A percentile compares a stretch with the other conserved stretches of the same genome.
Conservation (phyloP, 805 yeast species). For the Cyberlindnera misumaiensis region DNA sequence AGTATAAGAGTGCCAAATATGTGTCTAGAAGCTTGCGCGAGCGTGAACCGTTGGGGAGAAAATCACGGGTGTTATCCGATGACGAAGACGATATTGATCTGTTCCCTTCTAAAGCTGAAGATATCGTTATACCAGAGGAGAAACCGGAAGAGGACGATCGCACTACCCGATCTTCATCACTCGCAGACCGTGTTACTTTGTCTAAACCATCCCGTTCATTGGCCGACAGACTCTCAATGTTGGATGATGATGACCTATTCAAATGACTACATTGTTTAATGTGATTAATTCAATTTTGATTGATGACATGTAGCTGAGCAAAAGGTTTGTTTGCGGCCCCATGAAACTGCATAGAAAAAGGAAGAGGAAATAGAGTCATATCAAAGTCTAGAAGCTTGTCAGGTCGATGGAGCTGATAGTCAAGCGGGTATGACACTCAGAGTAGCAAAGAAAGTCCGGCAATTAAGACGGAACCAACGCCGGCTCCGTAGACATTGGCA, state of each 20-base stretch:
- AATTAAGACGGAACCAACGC: constrained; percentile 39
- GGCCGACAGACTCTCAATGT: neutral
- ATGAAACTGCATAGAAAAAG: no score
- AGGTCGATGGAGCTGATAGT: no score
- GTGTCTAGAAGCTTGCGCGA: constrained; percentile 6
- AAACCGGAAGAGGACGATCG: neutral
- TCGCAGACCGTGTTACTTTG: no score
- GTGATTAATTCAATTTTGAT: neutral
- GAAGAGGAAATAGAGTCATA: no score
- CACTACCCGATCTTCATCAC: neutral
- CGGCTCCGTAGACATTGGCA: constrained; percentile 25
- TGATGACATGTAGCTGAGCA: neutral
- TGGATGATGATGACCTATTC: constrained; percentile 2
- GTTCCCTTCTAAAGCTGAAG: constrained; percentile 14
- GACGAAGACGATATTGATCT: constrained; percentile 15
- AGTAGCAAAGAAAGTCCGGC: constrained; percentile 45
- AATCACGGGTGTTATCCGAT: constrained; percentile 5
- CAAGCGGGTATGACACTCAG: constrained; percentile 14
- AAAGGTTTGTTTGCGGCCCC: no score
- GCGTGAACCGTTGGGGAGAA: constrained; percentile 15
- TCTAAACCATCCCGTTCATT: neutral
- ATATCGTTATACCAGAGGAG: neutral
- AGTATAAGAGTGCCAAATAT: neutral
- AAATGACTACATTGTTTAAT: neutral
- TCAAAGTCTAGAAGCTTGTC: no score